A percentile compares a stretch with the other conserved stretches of the same genome.
Conservation (phyloP, 371 early-diverging fungal genomes). For the Mucor sp. region DNA sequence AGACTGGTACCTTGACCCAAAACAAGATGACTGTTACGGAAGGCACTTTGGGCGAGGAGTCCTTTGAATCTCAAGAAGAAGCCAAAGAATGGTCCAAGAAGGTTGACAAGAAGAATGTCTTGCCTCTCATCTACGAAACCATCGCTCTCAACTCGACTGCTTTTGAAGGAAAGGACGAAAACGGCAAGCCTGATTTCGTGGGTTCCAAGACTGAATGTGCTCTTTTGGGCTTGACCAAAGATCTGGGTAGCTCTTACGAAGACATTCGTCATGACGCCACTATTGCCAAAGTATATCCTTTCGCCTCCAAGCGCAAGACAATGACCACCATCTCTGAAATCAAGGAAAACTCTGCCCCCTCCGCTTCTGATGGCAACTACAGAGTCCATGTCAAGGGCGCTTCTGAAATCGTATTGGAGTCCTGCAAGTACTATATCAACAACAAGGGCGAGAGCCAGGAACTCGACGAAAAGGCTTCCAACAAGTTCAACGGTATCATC, state of each 20-base stretch:
- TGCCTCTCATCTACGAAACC: slow-evolving; percentile 57
- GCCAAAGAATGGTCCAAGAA: slow-evolving; percentile 34
- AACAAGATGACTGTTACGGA: slow-evolving; percentile 95
- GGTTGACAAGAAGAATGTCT: slow-evolving; percentile 32
- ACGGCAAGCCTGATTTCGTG: slow-evolving; percentile 71
- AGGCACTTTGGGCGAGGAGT: slow-evolving; percentile 55
- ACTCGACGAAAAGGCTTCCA: slow-evolving; percentile 50
- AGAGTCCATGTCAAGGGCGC: slow-evolving; percentile 82
- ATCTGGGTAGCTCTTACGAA: slow-evolving; percentile 64
- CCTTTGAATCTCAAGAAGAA: slow-evolving; percentile 37
- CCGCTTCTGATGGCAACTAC: slow-evolving; percentile 42
- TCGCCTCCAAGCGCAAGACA: slow-evolving; percentile 81
- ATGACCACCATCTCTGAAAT: slow-evolving; percentile 70
- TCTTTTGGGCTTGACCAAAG: slow-evolving; percentile 73
- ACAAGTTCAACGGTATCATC: slow-evolving; percentile 63
- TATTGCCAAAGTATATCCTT: slow-evolving; percentile 66
- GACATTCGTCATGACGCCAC: slow-evolving; percentile 61
- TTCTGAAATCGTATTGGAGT: slow-evolving; percentile 77
- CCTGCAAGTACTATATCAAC: slow-evolving; percentile 65
- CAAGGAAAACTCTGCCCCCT: slow-evolving; percentile 36
- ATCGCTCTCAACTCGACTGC: slow-evolving; percentile 90
- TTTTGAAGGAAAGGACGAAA: slow-evolving; percentile 80
- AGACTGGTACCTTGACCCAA: slow-evolving; percentile 96
- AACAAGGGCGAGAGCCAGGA: slow-evolving; percentile 53
- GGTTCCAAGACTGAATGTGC: slow-evolving; percentile 97